Evolutionary conservation across 352 stramenopile species (phyloP), one percentile per base, ranked within the genome.

Genomic region (Pythium chondricola): DNA sequence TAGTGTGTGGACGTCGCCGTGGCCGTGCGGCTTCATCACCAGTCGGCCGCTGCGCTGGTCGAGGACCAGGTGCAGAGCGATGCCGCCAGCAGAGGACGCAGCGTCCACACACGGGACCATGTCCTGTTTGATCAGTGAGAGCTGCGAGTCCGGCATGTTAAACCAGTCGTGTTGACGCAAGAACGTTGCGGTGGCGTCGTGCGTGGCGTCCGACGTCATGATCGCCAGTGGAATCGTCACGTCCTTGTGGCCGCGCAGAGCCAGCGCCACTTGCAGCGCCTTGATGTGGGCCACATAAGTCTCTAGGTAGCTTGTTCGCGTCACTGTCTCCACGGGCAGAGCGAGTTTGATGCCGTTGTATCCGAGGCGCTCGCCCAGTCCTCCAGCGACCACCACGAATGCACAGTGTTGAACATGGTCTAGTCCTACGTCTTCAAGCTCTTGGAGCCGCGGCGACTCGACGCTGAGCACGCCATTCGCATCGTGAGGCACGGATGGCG

Each of bases 151-250:
- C 1, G 82, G 67, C 74, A 98, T 88, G n/a, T 95, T 96, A 64
- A 98, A 99, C 64, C 96, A 90, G 40, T 85, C 63, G 58, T 98
- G 85, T 22, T 89, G 64, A 27, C 83, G 49, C 3, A 99, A 75
- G 45, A 99, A 84, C 35, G 67, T 61, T 39, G 72, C 61, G 8
- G 96, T 99, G 16, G 75, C 72, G 14, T 79, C 72, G 55, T 98
- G 87, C 3, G 96, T 99, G 69, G 98, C 95, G 53, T 95, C 91
- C 5, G 84, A 97, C 42, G 95, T 98, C 97, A 99, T 99, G 57
- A 99, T 99, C 26, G 91, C 93, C 24, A 99, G 74, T 8, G 95
- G 95, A 29, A 98, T 74, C 27, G 42, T 54, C 11, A 82, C 63
- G 13, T 61, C 45, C 1, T 30, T 37, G 11, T 57, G 29, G 20